These are phyloP conservation scores for Pythium dissotocum DNA, from an alignment of 352 stramenopile species.

Conservation along the genomic window DNA sequence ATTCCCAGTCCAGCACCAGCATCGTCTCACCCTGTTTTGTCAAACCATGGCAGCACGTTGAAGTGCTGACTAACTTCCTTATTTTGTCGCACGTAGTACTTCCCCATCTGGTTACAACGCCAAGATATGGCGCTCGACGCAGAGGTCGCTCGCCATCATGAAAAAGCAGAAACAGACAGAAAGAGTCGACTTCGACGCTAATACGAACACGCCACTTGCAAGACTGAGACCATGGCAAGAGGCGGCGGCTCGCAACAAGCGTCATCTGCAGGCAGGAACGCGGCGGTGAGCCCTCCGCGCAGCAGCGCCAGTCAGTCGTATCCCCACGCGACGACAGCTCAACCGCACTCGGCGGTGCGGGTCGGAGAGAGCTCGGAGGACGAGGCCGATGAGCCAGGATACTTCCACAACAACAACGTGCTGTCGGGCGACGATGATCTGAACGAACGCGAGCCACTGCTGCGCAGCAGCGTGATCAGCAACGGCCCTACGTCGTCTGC, in stretches of 20 bases:
- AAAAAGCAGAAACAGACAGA: not conserved
- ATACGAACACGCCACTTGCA: not conserved
- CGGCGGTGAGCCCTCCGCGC: conserved; percentile 7
- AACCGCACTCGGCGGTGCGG: conserved; percentile 10
- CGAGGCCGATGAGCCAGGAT: conserved; percentile 26
- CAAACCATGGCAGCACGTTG: conserved; percentile 3
- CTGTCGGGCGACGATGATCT: conserved; percentile 18
- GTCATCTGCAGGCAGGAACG: not conserved
- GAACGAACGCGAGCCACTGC: conserved; percentile 47
- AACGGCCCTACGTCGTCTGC: conserved; percentile 35
- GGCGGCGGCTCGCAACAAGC: not conserved
- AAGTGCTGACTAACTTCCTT: conserved; percentile 19
- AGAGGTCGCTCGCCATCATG: conserved; percentile 14
- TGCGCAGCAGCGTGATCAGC: conserved; percentile 26
- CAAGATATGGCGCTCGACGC: not conserved
- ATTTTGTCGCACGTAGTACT: conserved; percentile 20
- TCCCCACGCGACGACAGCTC: conserved; percentile 5
- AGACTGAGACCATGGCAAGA: not conserved
- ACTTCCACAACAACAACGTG: conserved; percentile 9
- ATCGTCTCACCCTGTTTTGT: conserved; percentile 20
- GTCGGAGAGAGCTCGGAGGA: conserved; percentile 24
- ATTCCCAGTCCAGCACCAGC: not conserved
- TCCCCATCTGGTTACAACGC: not conserved
- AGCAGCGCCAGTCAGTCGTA: conserved; percentile 15
- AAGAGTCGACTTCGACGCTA: not conserved